Evolutionary conservation across 768 basidiomycete species (phyloP), one percentile per base, ranked within the genome.

Genomic region (Psilocybe sp.): DNA sequence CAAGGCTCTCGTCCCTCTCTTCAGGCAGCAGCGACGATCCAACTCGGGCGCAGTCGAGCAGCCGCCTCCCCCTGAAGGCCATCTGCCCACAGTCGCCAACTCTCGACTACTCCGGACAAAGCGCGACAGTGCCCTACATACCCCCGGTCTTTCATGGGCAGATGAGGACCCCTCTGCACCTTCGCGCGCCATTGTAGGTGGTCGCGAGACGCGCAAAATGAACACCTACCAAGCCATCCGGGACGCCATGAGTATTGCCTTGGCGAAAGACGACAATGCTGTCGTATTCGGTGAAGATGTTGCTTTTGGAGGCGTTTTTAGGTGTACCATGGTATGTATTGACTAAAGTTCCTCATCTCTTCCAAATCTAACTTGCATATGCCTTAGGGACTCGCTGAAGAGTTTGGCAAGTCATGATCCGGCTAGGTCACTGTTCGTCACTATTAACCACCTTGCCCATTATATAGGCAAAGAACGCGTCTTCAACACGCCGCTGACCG

Each of bases 281-380:
- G 83, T 96, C 4, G 84, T 97, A 0, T 97, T 97, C 59, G 94
- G 94, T 6, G 86, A 89, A 62, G 90, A 93, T 55, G 92, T 98
- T 41, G 89, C 87, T 0, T 97, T 96, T 57, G 94, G 94, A 10
- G 94, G 94, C 3, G 94, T 98, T 12, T 98, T 98, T 60, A 78
- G 94, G 51, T 96, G 92, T 58, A 92, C 91, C 0, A 91, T 93
- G 87, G 91, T 91, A 47, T 45, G 77, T 59, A 57, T 31, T 38
- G 9, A 42, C 53, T 28, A 40, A 14, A 7, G 4, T 40, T 48
- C 19, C 20, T 46, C 9, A 18, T 19, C 11, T 47, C 39, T 49
- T 39, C 51, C 16, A 53, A 34, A 47, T 18, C n/a, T 16, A 37
- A 33, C 34, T 40, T 46, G 33, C 49, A 34, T 15, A 44, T 8